Conservation (phyloP, 192 early-diverging fungal genomes). For the Kickxella alabastrina region DNA sequence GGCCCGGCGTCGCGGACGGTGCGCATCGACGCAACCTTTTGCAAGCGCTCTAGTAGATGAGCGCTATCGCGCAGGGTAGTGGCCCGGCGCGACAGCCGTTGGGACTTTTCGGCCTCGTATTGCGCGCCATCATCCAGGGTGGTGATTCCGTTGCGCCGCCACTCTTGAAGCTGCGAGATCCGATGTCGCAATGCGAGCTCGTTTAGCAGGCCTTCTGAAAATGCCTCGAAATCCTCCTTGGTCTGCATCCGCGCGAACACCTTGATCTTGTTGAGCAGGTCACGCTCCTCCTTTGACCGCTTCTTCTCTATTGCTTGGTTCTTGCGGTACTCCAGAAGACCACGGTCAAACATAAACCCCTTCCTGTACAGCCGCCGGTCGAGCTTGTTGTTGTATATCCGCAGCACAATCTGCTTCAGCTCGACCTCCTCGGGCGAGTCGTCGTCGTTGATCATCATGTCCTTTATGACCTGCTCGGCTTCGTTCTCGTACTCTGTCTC, state of each 20-base stretch:
- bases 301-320: conserved; percentile 75
- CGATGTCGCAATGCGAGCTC: conserved; percentile 74
- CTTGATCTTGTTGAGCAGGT: conserved; percentile 70
- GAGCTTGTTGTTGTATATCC: conserved; percentile 89
- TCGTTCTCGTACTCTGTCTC: conserved; percentile 96
- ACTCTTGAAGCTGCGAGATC: conserved; percentile 86
- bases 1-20: conserved; percentile 6
- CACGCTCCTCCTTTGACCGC: conserved; percentile 83
- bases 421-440: conserved; percentile 84
- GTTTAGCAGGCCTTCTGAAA: conserved; percentile 64
- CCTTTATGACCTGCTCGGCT: conserved; percentile 91
- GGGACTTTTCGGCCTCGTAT: conserved; percentile 66
- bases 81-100: conserved; percentile 46
- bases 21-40: conserved; percentile 35
- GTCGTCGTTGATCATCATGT: conserved; percentile 85
- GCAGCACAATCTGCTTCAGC: conserved; percentile 82
- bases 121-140: conserved; percentile 67
- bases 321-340: conserved; percentile 83
- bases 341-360: conserved; percentile 85
- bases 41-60: conserved; percentile 41
- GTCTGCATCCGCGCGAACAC: conserved; percentile 88
- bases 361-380: conserved; percentile 79
- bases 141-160: conserved; percentile 83
- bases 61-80: conserved; percentile 46
- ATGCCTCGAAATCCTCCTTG: conserved; percentile 71